Percentiles rank a stretch among this genome's conserved stretches.
Conservation (phyloP, 305 asterid species). For the Fraxinus nigra region DNA sequence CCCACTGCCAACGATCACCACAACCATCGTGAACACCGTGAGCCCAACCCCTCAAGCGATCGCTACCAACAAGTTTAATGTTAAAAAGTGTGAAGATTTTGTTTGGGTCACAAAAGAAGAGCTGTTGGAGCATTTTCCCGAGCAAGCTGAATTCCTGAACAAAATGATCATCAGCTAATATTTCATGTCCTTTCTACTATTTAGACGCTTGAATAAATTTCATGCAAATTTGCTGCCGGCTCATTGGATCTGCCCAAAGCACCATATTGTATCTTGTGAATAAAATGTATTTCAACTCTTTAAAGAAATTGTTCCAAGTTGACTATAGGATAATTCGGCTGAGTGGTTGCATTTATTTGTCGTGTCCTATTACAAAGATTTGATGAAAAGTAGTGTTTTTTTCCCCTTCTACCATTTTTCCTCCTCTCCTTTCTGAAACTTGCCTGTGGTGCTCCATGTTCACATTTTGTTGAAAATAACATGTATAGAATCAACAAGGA, state of each 20-base stretch:
- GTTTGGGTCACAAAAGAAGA: constrained; percentile 89
- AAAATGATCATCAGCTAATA: constrained; percentile 82
- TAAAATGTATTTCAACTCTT: not conserved
- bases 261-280: not conserved
- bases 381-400: too few species aligned
- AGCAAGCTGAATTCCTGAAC: constrained; percentile 67
- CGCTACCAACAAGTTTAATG: constrained; percentile 51
- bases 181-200: not conserved
- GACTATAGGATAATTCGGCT: not conserved
- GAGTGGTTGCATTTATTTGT: not conserved
- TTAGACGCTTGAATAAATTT: constrained; percentile 9
- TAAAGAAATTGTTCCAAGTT: not conserved
- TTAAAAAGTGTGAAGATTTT: constrained; percentile 63
- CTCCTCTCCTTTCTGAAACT: too few species aligned
- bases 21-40: too few species aligned
- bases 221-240: not conserved
- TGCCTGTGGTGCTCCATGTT: too few species aligned
- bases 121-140: constrained; percentile 77
- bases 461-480: too few species aligned
- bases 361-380: not conserved
- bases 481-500: too few species aligned
- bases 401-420: too few species aligned
- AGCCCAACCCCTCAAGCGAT: constrained; percentile 51
- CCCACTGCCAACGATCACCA: too few species aligned
- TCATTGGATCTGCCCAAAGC: not conserved